Conservation (phyloP, 495 filamentous ascomycete species). For the Daldinia caldariorum region DNA sequence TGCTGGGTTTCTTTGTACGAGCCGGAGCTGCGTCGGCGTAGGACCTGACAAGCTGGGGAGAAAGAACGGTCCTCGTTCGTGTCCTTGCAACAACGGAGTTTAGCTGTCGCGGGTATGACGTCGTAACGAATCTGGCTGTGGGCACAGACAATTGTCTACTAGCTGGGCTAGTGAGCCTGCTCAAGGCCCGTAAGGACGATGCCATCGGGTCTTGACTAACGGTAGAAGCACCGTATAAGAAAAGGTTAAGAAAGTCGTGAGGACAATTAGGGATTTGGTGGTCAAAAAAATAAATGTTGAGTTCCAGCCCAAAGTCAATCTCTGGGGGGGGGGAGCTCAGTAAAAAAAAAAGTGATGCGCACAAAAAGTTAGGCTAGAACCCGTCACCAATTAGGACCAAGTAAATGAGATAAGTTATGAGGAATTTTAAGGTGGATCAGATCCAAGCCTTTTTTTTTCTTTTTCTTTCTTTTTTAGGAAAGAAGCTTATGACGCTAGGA, state of each 20-base stretch:
- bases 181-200: conserved; percentile 38
- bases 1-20: conserved; percentile 51
- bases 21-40: conserved; percentile 50
- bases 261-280: conserved; percentile 4
- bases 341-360: conserved; percentile 30
- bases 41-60: conserved; percentile 54
- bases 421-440: conserved; percentile 38
- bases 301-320: background rate
- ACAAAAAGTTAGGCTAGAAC: conserved; percentile 35
- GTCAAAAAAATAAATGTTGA: conserved; percentile 23
- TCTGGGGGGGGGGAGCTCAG: background rate
- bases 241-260: background rate
- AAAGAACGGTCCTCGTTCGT: conserved; percentile 9
- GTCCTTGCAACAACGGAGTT: conserved; percentile 25
- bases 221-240: conserved; percentile 21
- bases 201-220: conserved; percentile 32
- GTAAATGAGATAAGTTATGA: conserved; percentile 26
- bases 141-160: conserved; percentile 34
- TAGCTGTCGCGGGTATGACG: conserved; percentile 27
- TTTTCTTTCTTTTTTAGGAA: conserved; percentile 31
- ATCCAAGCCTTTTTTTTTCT: background rate
- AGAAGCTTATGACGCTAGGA: conserved; percentile 29
- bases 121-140: conserved; percentile 29
- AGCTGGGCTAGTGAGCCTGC: conserved; percentile 29
- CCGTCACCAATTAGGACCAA: conserved; percentile 33